Base-by-base conservation (phyloP, 1,284 basidiomycete species). In the Hemileia vastatrix region DNA sequence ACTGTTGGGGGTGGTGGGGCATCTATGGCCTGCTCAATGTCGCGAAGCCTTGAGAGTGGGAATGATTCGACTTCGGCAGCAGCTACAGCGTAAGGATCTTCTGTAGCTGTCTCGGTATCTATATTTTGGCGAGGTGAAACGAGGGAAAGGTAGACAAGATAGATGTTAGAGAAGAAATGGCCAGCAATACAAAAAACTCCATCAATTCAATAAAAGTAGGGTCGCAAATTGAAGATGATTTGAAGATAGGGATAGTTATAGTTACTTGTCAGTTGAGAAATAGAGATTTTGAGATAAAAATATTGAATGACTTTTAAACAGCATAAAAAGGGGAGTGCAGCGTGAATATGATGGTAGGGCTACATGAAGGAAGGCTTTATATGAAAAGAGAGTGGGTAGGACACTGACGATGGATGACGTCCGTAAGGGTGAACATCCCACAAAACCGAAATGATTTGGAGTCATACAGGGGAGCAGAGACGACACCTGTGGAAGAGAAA, bases 391-490 rank as follows among this genome's bases (percentile, higher is more conserved):
- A 48, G 44, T 13, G 44, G 27, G 52, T 43, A 54, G 36, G 5
- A 43, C 18, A 3, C 31, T 66, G 18, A 63, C 49, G 45, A 45
- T 52, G 47, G 50, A 48, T 52, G 33, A 47, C 15, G 36, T n/a
- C 43, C n/a, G 52, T 48, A 27, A 51, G 23, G 48, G 52, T 62
- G 19, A 63, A 57, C 47, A 68, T 73, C 54, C 53, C 75, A 2
- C 89, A 89, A 71, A 96, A 96, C 57, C 81, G 83, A 1, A 89
- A 91, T 65, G 83, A 84, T 65, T 90, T 86, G 74, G 90, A 92
- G 79, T 94, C 92, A 89, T 94, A 99, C n/a, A 98, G 80, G 2
- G 95, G 94, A 2, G 95, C 95, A 3, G 94, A 97, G 4, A 98
- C 94, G 62, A 98, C 92, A 66, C 91, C 92, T 94, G 71, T 24